phyloP scores from a whole-genome alignment of 1,284 basidiomycete species.

The Ceratobasidium sp. region DNA sequence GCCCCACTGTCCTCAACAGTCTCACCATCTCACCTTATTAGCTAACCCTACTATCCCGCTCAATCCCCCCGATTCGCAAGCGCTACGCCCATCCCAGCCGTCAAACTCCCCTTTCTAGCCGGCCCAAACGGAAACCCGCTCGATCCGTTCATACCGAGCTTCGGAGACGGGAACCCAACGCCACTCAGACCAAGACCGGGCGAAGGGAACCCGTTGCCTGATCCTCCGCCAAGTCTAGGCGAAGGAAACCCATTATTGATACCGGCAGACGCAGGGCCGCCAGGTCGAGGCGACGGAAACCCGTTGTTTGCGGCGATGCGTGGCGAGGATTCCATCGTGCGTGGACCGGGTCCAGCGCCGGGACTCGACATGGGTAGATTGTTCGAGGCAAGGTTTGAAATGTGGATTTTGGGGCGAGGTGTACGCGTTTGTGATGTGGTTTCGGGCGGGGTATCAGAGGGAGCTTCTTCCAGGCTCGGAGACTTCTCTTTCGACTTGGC shows the following conservation, averaged over 20 bases:
- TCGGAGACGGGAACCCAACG: conserved; percentile 26
- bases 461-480: not conserved
- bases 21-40: too few species aligned
- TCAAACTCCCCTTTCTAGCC: conserved; percentile 8
- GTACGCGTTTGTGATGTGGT: not conserved
- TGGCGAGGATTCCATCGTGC: conserved; percentile 37
- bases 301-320: not conserved
- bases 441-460: not conserved
- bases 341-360: conserved; percentile 37
- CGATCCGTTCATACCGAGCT: not conserved
- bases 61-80: conserved; percentile 33
- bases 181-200: conserved; percentile 7
- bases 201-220: conserved; percentile 13
- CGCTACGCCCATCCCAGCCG: conserved; percentile 41
- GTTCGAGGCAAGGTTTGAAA: conserved; percentile 21
- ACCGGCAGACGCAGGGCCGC: not conserved
- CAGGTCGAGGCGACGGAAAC: conserved; percentile 2
- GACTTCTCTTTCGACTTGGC: not conserved
- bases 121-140: conserved; percentile 19
- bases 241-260: conserved; percentile 25
- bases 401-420: conserved; percentile 17
- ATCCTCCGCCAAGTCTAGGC: not conserved
- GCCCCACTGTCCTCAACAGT: too few species aligned
- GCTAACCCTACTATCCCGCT: not conserved
- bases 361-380: conserved; percentile 33